phyloP scores from a whole-genome alignment of 139 green algal species.

The Auxenochlorella pyrenoidosa region DNA sequence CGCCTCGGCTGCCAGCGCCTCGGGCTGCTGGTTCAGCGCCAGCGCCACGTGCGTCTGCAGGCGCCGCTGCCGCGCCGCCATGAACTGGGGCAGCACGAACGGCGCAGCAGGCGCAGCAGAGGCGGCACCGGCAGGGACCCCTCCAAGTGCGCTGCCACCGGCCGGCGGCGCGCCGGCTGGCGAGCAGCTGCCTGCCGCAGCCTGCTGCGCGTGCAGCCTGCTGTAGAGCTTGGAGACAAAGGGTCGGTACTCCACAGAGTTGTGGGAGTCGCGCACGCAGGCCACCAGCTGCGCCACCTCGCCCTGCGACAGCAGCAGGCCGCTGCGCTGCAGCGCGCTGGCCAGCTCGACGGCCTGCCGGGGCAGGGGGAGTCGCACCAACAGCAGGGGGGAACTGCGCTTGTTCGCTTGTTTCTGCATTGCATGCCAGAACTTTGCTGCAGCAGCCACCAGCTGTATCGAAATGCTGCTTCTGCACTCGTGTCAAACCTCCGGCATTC shows the following conservation, averaged over 20 bases:
- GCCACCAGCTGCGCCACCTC: neutral
- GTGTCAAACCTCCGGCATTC: too few relatives aligned
- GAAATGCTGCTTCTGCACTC: too few relatives aligned
- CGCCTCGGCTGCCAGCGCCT: neutral
- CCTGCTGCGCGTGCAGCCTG: neutral
- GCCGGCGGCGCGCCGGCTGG: neutral
- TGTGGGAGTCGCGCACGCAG: neutral
- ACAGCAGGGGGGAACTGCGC: neutral
- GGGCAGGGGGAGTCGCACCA: neutral
- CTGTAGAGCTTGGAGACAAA: conserved; percentile 20
- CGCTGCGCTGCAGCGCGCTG: conserved; percentile 19
- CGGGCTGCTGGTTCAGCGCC: conserved; percentile 28
- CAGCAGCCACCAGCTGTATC: too few relatives aligned
- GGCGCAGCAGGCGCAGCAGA: neutral
- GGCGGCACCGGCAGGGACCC: neutral
- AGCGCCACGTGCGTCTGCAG: conserved; percentile 29
- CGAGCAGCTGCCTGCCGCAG: neutral
- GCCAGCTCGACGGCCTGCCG: conserved; percentile 12
- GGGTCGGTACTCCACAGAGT: conserved; percentile 7
- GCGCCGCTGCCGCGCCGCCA: conserved; percentile 15
- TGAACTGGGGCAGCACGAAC: neutral
- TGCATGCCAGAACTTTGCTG: too few relatives aligned
- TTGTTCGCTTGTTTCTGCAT: too few relatives aligned
- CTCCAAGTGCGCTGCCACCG: neutral
- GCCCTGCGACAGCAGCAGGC: conserved; percentile 18